Evolutionary conservation across 257 asterid genomes (phyloP).

Genomic region (Nicotiana sylvestris): DNA sequence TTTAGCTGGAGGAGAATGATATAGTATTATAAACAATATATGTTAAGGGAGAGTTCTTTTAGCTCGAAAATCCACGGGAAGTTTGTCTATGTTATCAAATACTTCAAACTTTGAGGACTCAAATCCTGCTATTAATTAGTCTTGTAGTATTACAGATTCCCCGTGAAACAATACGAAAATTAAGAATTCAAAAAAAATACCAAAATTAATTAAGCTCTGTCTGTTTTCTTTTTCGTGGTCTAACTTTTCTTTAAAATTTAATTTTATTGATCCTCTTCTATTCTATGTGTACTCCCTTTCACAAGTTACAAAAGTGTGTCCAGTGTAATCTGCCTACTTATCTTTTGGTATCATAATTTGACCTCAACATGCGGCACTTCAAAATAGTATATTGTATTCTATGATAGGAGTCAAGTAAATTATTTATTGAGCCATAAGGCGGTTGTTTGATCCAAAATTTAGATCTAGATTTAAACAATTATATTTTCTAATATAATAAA

Average conservation of each 20-base stretch:
- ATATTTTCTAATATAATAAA: too few species aligned
- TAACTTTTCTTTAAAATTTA: neutral
- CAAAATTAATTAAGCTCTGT: neutral
- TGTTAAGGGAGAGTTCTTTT: neutral
- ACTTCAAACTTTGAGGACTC: neutral
- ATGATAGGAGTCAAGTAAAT: neutral
- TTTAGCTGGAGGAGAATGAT: too few species aligned
- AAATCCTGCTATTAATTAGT: neutral
- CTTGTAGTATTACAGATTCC: neutral
- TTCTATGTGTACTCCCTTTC: neutral
- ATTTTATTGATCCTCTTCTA: neutral
- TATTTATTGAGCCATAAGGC: neutral
- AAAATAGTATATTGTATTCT: neutral
- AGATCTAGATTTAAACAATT: too few species aligned
- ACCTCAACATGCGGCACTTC: neutral
- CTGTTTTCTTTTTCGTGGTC: neutral
- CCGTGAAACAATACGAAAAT: neutral
- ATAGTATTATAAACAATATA: too few species aligned
- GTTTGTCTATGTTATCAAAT: neutral
- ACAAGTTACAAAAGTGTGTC: neutral
- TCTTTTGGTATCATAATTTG: neutral
- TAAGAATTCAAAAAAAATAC: neutral
- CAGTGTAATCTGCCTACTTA: neutral
- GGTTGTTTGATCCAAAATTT: too few species aligned
- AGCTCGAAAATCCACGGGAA: neutral